phyloP scores from a whole-genome alignment of 139 green algal species.

The Chlorella vulgaris region DNA sequence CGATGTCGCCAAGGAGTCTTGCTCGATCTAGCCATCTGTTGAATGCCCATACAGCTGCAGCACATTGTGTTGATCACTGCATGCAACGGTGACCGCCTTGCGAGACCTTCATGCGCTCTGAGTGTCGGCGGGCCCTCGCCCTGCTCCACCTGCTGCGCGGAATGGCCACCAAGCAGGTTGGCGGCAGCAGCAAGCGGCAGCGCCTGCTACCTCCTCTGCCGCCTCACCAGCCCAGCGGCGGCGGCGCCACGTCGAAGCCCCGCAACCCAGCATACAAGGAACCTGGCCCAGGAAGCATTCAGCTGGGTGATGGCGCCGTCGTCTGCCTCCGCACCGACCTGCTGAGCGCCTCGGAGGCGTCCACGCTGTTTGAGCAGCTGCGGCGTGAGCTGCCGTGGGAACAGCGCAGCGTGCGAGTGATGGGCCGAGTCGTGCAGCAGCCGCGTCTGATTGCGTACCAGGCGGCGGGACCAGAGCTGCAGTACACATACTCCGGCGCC shows the following conservation, averaged over 20 bases:
- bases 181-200: neutral
- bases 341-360: neutral
- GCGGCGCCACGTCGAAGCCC: neutral
- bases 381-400: slow-evolving; percentile 45
- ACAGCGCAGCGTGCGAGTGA: slow-evolving; percentile 47
- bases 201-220: neutral
- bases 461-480: slow-evolving; percentile 44
- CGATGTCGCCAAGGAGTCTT: too few relatives aligned
- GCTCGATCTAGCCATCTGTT: too few relatives aligned
- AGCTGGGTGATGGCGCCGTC: neutral
- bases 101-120: too few relatives aligned
- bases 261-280: neutral
- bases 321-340: neutral
- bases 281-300: neutral
- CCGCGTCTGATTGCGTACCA: slow-evolving; percentile 67
- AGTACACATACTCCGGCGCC: slow-evolving; percentile 64
- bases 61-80: too few relatives aligned
- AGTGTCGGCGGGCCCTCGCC: too few relatives aligned
- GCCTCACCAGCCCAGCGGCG: neutral
- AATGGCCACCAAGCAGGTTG: neutral
- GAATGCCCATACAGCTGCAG: too few relatives aligned
- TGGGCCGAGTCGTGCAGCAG: slow-evolving; percentile 57
- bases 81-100: too few relatives aligned
- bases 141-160: too few relatives aligned
- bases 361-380: slow-evolving; percentile 12